Conservation (phyloP, 1,284 basidiomycete species). For the Leccinum proximum region DNA sequence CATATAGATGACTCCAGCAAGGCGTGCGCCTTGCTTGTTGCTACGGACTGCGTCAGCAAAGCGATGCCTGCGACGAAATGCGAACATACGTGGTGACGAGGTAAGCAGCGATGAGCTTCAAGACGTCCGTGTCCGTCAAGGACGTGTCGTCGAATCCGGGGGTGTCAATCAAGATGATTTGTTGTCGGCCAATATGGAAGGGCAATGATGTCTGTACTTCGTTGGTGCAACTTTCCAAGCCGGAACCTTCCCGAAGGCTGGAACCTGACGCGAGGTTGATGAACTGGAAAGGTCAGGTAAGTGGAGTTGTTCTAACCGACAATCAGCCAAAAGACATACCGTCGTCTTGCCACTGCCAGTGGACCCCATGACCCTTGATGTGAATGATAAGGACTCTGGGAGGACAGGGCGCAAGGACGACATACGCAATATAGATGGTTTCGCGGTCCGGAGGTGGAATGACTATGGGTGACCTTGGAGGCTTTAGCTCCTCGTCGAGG, state of each 20-base stretch:
- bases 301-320: slow-evolving; percentile 3
- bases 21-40: slow-evolving; percentile 35
- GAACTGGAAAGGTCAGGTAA: slow-evolving; percentile 26
- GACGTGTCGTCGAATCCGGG: slow-evolving; percentile 39
- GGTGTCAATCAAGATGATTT: slow-evolving; percentile 34
- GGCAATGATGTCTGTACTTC: slow-evolving; percentile 31
- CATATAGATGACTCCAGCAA: slow-evolving; percentile 48
- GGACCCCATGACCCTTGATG: slow-evolving; percentile 32
- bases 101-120: slow-evolving; percentile 36
- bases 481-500: slow-evolving; percentile 27
- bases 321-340: slow-evolving; percentile 17
- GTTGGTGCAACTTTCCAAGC: slow-evolving; percentile 35
- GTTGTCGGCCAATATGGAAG: slow-evolving; percentile 29
- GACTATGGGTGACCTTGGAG: slow-evolving; percentile 11
- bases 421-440: slow-evolving; percentile 31
- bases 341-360: slow-evolving; percentile 35
- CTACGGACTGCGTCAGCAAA: slow-evolving; percentile 26
- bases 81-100: slow-evolving; percentile 30
- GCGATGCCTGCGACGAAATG: neutral
- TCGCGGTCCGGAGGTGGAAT: slow-evolving; percentile 17
- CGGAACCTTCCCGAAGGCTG: slow-evolving; percentile 28
- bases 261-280: slow-evolving; percentile 36
- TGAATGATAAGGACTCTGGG: slow-evolving; percentile 26
- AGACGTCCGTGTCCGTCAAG: slow-evolving; percentile 34
- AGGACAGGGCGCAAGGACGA: slow-evolving; percentile 7